Evolutionary conservation across 2,329 filamentous ascomycete species (phyloP).

Genomic region (Emergomyces pasteurianus): DNA sequence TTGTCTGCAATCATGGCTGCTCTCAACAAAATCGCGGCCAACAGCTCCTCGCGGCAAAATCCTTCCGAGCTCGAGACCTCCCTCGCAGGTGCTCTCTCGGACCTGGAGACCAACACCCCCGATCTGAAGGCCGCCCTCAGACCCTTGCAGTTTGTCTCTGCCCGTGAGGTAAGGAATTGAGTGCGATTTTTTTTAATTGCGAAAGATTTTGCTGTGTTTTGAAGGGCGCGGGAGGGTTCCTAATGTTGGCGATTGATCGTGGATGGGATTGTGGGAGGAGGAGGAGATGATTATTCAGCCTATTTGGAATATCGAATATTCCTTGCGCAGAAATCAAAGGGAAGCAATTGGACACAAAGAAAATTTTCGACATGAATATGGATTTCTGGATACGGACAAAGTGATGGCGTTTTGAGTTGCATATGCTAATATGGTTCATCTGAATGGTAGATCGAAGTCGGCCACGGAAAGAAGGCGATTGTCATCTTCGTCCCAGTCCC

Average conservation of each 20-base stretch:
- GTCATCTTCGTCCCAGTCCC: conserved; percentile 99
- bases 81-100: conserved; percentile 94
- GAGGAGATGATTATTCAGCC: not conserved
- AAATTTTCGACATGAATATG: conserved; percentile 4
- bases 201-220: not conserved
- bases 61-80: conserved; percentile 95
- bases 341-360: not conserved
- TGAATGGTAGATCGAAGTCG: conserved; percentile 82
- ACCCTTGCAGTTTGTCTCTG: conserved; percentile 97
- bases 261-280: not conserved
- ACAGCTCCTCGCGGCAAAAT: conserved; percentile 91
- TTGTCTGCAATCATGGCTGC: conserved; percentile 51
- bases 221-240: not conserved
- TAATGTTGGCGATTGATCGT: not conserved
- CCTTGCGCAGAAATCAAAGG: not conserved
- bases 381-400: conserved; percentile 10
- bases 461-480: conserved; percentile 99
- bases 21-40: conserved; percentile 96
- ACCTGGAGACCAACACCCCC: conserved; percentile 98
- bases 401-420: not conserved
- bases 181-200: not conserved
- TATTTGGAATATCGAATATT: not conserved
- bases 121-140: conserved; percentile 94
- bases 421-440: conserved; percentile 17
- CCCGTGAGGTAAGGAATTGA: conserved; percentile 77